Base-by-base conservation (phyloP, 441 rosid genomes). In the Sinapis alba region DNA sequence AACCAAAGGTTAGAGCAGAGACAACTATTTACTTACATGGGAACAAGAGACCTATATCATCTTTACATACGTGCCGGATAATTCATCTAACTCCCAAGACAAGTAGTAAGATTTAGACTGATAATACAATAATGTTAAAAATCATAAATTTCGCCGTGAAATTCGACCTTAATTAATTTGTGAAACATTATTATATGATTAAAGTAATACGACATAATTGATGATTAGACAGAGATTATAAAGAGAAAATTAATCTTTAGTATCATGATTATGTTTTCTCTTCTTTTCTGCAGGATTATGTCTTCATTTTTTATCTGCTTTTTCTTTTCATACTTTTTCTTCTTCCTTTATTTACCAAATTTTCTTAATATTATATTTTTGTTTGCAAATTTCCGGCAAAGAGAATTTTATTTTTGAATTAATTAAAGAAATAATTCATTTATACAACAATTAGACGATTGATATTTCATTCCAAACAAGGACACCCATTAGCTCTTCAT, bases 221-320 rank as follows among this genome's bases (percentile, higher is more conserved):
- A 72, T 72, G n/a, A 62, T 62, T 50, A 62, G 70, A 60, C 15
- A 51, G 62, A 71, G 68, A 59, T 65, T 64, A 58, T 24, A 65
- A 72, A 63, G 69, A 63, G 41, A 34, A 36, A 53, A 72, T 63
- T 72, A 72, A 64, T 72, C 76, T 72, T 34, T 63, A 36, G 23
- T 53, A 16, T 51, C 3, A 72, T 72, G 76, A 72, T 72, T 72
- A 53, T 72, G 76, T 72, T 54, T 72, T 72, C 63, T 27, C 69
- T 62, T 63, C 76, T 72, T 72, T 72, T 53, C 54, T 64, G 32
- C 1, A 32, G 54, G 56, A 61, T 53, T 72, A 30, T 62, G 69
- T 63, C 53, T 72, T 51, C 34, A 47, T 62, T 60, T 71, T 59
- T 71, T 15, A n/a, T 61, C 75, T 71, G 30, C 75, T 71, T 71